phyloP scores from a whole-genome alignment of 805 yeast species.

The Saturnispora dispora region DNA sequence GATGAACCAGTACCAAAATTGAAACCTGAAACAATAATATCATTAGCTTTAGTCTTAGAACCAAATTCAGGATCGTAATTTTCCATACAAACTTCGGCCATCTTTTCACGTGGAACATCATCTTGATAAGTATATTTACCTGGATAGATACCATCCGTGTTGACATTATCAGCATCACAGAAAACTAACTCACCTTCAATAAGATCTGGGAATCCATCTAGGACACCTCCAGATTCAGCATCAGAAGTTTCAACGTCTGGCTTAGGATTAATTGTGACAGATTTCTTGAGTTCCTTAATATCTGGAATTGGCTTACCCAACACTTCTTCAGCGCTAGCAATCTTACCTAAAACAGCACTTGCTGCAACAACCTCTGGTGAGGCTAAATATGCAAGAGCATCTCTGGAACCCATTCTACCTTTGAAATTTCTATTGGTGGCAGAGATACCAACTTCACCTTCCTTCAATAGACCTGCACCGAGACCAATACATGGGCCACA shows the following conservation, averaged over 20 bases:
- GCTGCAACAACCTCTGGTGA: slow-evolving; percentile 99
- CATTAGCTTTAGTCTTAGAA: slow-evolving; percentile 67
- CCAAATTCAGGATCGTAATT: slow-evolving; percentile 91
- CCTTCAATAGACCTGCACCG: slow-evolving; percentile 87
- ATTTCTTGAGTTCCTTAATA: slow-evolving; percentile 40
- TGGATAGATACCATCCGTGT: slow-evolving; percentile 98
- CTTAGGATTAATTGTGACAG: slow-evolving; percentile 27
- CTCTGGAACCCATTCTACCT: slow-evolving; percentile 98
- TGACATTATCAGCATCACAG: slow-evolving; percentile 94
- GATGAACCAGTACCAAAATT: slow-evolving; percentile 98
- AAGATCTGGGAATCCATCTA: slow-evolving; percentile 84
- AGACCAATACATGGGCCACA: slow-evolving; percentile 99
- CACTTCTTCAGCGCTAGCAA: slow-evolving; percentile 86
- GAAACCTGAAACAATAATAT: slow-evolving; percentile 84
- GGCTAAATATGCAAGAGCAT: slow-evolving; percentile 90
- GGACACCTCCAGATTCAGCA: slow-evolving; percentile 48
- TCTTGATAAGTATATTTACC: slow-evolving; percentile 99
- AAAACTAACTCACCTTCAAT: slow-evolving; percentile 87
- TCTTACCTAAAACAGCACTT: slow-evolving; percentile 89
- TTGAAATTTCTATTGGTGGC: slow-evolving; percentile 98
- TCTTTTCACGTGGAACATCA: slow-evolving; percentile 85
- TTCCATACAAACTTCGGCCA: slow-evolving; percentile 99
- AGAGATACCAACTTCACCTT: slow-evolving; percentile 96
- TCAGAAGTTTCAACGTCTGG: slow-evolving; percentile 16
- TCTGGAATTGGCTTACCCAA: slow-evolving; percentile 45